Evolutionary conservation across 148 eudicot genomes (phyloP), one percentile per base, ranked within the genome.

Genomic region (Amaranthus hypochondriacus): DNA sequence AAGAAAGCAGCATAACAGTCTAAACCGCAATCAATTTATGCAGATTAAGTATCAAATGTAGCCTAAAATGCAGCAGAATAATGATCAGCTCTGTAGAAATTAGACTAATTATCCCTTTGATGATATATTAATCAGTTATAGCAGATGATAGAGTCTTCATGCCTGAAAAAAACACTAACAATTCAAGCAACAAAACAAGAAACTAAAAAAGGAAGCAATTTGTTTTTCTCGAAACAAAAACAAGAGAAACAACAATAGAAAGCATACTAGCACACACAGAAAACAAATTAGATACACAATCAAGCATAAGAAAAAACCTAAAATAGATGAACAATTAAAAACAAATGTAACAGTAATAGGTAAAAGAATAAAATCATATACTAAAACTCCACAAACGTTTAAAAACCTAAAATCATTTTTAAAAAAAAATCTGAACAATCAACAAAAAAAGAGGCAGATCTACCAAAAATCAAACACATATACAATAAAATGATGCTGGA

Each of bases 371-470:
- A 70, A 21, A 44, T 14, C 74, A 50, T 11, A 73, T 18, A 48
- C 18, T n/a, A 64, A n/a, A 53, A 43, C n/a, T 21, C 7, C 54
- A 49, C 47, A 39, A 44, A 15, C 53, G 6, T 10, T 10, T 15
- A 6, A 70, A 70, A 54, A 53, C 4, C 14, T 50, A 70, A 63
- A 55, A 47, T 7, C 39, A 28, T 28, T 28, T 28, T 28, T 28
- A 28, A 77, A 71, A 64, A 28, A 77, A 71, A 64, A 53, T 64
- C 79, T 53, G 62, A 63, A 44, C 9, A 72, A 60, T 4, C 3
- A 58, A 58, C 47, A 6, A 71, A 11, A 69, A 64, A 57, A 10
- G 4, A 57, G 63, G 54, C 80, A 77, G 75, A 77, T 71, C 75
- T 71, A 62, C 2, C 55, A 54, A 1, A 66, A 70, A 62, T 12